These are phyloP conservation scores for Dactylellina haptotyla DNA, from an alignment of 2,329 filamentous ascomycete genomes.

Conservation along the genomic window DNA sequence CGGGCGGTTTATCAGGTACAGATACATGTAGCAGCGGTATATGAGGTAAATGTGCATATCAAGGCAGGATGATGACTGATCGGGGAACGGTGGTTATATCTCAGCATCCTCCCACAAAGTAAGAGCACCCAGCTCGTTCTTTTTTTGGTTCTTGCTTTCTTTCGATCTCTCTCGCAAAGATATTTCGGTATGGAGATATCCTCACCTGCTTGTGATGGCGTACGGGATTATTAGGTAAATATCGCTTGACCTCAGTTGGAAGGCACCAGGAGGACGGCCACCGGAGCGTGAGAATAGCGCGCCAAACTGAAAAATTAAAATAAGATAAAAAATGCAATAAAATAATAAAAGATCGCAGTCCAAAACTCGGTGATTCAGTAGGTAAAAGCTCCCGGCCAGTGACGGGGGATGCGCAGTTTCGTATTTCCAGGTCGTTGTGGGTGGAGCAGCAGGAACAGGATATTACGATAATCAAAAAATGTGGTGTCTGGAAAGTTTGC, in stretches of 20 bases:
- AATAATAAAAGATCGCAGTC: not conserved
- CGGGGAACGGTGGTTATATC: too few species aligned
- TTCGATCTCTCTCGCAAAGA: not conserved
- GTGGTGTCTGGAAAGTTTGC: slow-evolving; percentile 15
- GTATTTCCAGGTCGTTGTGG: slow-evolving; percentile 32
- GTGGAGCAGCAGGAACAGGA: slow-evolving; percentile 18
- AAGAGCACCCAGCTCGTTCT: not conserved
- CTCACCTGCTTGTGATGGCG: slow-evolving; percentile 46
- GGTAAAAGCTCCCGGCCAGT: slow-evolving; percentile 38
- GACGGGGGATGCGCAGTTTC: slow-evolving; percentile 43
- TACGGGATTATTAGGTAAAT: slow-evolving; percentile 36
- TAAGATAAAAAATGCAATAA: not conserved
- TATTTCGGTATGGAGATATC: too few species aligned
- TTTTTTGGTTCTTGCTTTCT: too few species aligned
- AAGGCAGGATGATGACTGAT: not conserved
- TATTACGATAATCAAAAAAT: slow-evolving; percentile 6
- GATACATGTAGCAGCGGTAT: not conserved
- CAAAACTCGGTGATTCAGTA: slow-evolving; percentile 9
- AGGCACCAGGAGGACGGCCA: slow-evolving; percentile 23
- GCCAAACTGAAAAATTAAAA: slow-evolving; percentile 1
- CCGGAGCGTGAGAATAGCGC: not conserved
- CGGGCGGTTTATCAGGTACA: not conserved
- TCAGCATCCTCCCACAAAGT: not conserved
- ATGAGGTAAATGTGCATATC: slow-evolving; percentile 1
- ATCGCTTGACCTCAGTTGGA: slow-evolving; percentile 49